phyloP scores from a whole-genome alignment of 2,329 filamentous ascomycete genomes.

The Aspergillus transmontanensis region DNA sequence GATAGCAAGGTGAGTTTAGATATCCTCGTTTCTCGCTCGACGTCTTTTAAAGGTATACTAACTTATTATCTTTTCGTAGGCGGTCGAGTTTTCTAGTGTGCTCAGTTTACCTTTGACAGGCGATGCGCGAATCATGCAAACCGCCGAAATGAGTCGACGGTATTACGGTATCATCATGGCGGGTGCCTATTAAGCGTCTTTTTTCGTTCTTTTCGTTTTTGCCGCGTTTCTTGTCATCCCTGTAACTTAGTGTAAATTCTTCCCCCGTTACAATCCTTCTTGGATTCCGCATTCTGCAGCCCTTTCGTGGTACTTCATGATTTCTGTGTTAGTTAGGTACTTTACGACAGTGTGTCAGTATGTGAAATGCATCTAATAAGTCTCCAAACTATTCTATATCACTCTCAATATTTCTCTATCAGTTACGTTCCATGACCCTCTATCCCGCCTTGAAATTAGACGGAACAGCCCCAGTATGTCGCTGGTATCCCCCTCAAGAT shows the following conservation, averaged over 20 bases:
- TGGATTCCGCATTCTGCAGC: conserved; percentile 1
- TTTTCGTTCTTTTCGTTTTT: neutral
- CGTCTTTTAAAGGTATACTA: neutral
- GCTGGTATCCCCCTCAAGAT: too few species aligned
- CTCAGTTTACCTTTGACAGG: conserved; percentile 62
- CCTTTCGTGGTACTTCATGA: conserved; percentile 1
- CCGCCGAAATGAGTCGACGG: conserved; percentile 67
- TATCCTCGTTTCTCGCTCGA: neutral
- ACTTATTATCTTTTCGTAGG: conserved; percentile 19
- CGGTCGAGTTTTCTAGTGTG: conserved; percentile 40
- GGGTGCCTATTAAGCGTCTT: conserved; percentile 37
- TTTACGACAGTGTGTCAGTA: conserved; percentile 1
- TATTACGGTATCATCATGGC: conserved; percentile 70
- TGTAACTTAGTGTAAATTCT: conserved; percentile 7
- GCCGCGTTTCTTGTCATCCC: neutral
- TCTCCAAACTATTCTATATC: neutral
- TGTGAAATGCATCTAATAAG: conserved; percentile 3
- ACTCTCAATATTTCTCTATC: too few species aligned
- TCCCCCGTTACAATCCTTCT: neutral
- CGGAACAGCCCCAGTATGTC: too few species aligned
- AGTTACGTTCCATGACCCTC: too few species aligned
- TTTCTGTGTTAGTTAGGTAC: neutral
- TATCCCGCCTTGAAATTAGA: too few species aligned
- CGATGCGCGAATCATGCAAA: conserved; percentile 71
- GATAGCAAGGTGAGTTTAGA: conserved; percentile 57